Base-by-base conservation (phyloP, 768 basidiomycete genomes). In the Agaricus subrufescens region DNA sequence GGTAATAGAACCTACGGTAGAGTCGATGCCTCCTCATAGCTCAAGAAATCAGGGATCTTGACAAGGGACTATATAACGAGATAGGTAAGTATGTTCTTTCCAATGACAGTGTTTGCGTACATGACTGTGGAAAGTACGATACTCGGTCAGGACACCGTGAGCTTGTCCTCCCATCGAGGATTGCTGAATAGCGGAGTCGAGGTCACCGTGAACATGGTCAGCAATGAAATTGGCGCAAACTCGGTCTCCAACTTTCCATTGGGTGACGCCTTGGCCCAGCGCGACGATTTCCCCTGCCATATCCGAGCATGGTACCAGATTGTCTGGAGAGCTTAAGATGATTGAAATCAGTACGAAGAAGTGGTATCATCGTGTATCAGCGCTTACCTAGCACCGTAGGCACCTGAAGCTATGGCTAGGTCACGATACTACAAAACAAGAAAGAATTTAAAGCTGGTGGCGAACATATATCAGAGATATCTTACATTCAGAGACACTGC, bases 281-380 rank as follows among this genome's bases (percentile, higher is more conserved):
- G 77, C 72, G 31, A 83, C 65, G 47, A 86, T 69, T 61, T 84
- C 82, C 11, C 84, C 83, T 15, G 83, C 80, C 67, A 77, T 74
- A 61, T 86, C 83, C 0, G 84, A 75, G 60, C 69, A 71, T 38
- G 73, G 73, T 9, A 76, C 69, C 0, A 72, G 61, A 49, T 71
- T 60, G 3, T 62, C 59, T 1, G 63, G 40, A 26, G 19, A 19
- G 19, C 19, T 19, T 19, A 19, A 19, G 19, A 19, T 19, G 19
- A 19, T 19, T 19, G 19, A 19, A 19, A 19, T 19, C 19, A 19
- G 19, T 19, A 19, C 19, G 19, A 19, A 19, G 19, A 19, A 19
- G 19, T 19, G 19, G 19, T 19, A 19, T 1, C 19, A 19, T 19
- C 19, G 19, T 19, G 19, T 1, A 19, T 19, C 19, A 19, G 19